phyloP scores from a whole-genome alignment of 805 yeast species.

The Candida quercuum region DNA sequence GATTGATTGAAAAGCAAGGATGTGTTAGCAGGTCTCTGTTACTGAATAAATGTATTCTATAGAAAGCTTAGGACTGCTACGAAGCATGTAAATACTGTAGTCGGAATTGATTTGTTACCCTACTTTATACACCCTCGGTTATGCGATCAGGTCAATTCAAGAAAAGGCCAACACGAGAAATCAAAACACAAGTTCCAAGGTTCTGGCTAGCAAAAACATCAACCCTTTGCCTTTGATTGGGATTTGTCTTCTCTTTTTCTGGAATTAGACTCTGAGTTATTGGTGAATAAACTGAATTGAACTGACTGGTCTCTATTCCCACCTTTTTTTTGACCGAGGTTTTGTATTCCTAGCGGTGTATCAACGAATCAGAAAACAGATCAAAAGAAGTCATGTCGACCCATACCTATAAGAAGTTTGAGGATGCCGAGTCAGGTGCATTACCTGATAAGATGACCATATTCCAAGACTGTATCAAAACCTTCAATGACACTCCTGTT shows the following conservation, averaged over 20 bases:
- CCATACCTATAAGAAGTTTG: slow-evolving; percentile 76
- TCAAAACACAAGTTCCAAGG: background rate
- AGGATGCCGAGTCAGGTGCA: slow-evolving; percentile 61
- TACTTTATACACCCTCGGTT: background rate
- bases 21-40: too few relatives aligned
- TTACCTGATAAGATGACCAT: slow-evolving; percentile 95
- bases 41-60: background rate
- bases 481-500: slow-evolving; percentile 87
- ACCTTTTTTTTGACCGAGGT: background rate
- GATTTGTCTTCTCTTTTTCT: background rate
- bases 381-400: slow-evolving; percentile 67
- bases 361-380: background rate
- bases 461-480: slow-evolving; percentile 89
- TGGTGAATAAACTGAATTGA: background rate
- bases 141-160: background rate
- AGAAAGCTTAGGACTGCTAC: too few relatives aligned
- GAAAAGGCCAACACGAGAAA: background rate
- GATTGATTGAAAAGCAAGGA: too few relatives aligned
- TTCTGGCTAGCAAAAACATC: background rate
- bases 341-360: too few relatives aligned
- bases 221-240: too few relatives aligned
- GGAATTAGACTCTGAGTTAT: too few relatives aligned
- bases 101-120: too few relatives aligned
- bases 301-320: background rate
- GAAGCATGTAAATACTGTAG: too few relatives aligned